Evolutionary conservation across 345 rosid genomes (phyloP).

Genomic region (Leavenworthia alabamica): DNA sequence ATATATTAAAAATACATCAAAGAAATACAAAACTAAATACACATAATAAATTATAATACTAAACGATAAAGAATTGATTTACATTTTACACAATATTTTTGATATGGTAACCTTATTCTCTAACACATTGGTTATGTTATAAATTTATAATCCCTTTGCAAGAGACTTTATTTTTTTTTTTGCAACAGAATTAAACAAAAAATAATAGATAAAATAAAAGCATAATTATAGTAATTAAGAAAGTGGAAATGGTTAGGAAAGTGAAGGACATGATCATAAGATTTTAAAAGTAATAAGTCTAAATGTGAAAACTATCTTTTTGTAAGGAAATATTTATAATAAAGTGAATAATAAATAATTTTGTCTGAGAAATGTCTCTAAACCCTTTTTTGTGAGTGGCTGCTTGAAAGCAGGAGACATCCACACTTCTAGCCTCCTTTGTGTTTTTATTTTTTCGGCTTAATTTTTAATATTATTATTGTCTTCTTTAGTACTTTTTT

Average conservation of each 20-base stretch:
- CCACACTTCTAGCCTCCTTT: too few species aligned
- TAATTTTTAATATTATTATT: too few species aligned
- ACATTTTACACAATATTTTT: too few species aligned
- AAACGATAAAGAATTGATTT: too few species aligned
- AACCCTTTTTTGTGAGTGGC: too few species aligned
- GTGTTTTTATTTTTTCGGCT: not conserved
- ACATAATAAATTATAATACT: not conserved
- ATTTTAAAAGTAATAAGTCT: slow-evolving; percentile 6
- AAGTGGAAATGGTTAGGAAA: slow-evolving; percentile 12
- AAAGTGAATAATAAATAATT: slow-evolving; percentile 12
- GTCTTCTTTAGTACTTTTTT: not conserved
- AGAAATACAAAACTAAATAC: not conserved
- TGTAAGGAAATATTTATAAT: not conserved
- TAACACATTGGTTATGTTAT: too few species aligned
- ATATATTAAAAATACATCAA: too few species aligned
- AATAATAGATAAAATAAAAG: not conserved
- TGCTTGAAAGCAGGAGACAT: too few species aligned
- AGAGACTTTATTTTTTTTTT: not conserved
- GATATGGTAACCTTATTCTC: too few species aligned
- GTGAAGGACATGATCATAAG: slow-evolving; percentile 17
- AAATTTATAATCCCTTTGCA: too few species aligned
- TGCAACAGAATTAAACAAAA: not conserved
- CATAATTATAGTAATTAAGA: slow-evolving; percentile 18
- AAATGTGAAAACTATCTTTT: slow-evolving; percentile 14
- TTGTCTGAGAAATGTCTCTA: slow-evolving; percentile 22